Evolutionary conservation across 768 basidiomycete genomes (phyloP).

Genomic region (Boletus tomentosulus): DNA sequence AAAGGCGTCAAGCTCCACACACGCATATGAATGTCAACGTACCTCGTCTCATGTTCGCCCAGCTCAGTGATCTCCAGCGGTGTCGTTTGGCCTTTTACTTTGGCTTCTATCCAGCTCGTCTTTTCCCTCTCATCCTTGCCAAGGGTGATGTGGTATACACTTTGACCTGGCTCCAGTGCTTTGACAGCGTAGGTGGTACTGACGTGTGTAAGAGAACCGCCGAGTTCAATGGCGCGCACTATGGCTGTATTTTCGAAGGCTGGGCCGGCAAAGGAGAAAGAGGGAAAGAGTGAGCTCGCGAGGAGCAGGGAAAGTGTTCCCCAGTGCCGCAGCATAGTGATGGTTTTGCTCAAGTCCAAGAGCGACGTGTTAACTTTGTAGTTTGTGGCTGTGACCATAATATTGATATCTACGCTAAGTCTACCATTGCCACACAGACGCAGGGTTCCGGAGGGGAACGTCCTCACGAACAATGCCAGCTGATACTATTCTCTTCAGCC

Average conservation of each 20-base stretch:
- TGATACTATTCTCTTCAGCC: constrained; percentile 73
- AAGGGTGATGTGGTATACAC: constrained; percentile 66
- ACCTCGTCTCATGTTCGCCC: constrained; percentile 50
- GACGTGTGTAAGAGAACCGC: constrained; percentile 82
- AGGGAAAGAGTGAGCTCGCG: constrained; percentile 36
- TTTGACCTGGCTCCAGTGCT: constrained; percentile 57
- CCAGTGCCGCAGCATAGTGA: constrained; percentile 41
- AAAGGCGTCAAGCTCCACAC: constrained; percentile 11
- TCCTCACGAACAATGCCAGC: constrained; percentile 79
- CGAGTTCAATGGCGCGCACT: constrained; percentile 85
- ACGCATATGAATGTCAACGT: constrained; percentile 25
- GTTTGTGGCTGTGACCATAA: constrained; percentile 9
- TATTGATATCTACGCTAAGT: constrained; percentile 1
- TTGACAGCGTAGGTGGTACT: constrained; percentile 86
- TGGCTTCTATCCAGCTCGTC: constrained; percentile 78
- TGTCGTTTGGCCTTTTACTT: constrained; percentile 64
- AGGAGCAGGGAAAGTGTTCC: constrained; percentile 48
- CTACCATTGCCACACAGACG: constrained; percentile 76
- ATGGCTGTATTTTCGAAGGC: constrained; percentile 88
- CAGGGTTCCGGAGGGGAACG: constrained; percentile 68
- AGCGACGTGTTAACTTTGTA: constrained; percentile 16
- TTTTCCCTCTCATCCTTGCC: constrained; percentile 55
- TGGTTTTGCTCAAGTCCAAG: constrained; percentile 5
- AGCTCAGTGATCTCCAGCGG: constrained; percentile 50
- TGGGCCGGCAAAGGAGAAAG: constrained; percentile 38